Percentiles rank a stretch among this genome's conserved stretches.
phyloP scores from a whole-genome alignment of 805 yeast species.

The Candida nemodendra region DNA sequence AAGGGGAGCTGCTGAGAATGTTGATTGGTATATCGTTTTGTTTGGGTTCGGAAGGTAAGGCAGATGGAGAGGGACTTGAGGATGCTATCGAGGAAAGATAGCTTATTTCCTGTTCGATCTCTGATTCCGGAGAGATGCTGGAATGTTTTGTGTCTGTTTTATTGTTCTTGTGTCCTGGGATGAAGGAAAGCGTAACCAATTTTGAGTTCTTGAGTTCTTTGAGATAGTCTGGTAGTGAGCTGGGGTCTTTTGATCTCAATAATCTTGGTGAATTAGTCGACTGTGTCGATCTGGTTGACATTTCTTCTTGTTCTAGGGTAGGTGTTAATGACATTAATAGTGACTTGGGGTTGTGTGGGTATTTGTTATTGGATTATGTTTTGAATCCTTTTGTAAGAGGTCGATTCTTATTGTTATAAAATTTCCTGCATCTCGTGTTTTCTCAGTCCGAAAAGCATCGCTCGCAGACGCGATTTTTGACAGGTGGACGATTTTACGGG shows the following conservation, averaged over 20 bases:
- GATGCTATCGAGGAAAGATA: neutral
- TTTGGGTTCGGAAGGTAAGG: neutral
- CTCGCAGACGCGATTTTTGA: too few species aligned
- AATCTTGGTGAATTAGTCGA: conserved; percentile 12
- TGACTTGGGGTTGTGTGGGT: too few species aligned
- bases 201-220: conserved; percentile 22
- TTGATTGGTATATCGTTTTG: conserved; percentile 11
- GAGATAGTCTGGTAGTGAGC: conserved; percentile 21
- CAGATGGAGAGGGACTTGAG: neutral
- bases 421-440: too few species aligned
- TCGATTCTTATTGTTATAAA: too few species aligned
- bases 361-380: too few species aligned
- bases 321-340: too few species aligned
- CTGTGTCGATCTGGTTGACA: too few species aligned
- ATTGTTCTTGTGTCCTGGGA: conserved; percentile 13
- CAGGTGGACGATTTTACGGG: too few species aligned
- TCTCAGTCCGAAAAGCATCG: too few species aligned
- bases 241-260: conserved; percentile 21
- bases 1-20: conserved; percentile 10
- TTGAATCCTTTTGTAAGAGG: too few species aligned
- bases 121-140: neutral
- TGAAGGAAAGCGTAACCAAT: conserved; percentile 24
- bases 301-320: too few species aligned
- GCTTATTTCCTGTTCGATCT: neutral
- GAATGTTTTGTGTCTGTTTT: conserved; percentile 1